phyloP scores from a whole-genome alignment of 1,284 basidiomycete genomes.

The Peniophora sp. region DNA sequence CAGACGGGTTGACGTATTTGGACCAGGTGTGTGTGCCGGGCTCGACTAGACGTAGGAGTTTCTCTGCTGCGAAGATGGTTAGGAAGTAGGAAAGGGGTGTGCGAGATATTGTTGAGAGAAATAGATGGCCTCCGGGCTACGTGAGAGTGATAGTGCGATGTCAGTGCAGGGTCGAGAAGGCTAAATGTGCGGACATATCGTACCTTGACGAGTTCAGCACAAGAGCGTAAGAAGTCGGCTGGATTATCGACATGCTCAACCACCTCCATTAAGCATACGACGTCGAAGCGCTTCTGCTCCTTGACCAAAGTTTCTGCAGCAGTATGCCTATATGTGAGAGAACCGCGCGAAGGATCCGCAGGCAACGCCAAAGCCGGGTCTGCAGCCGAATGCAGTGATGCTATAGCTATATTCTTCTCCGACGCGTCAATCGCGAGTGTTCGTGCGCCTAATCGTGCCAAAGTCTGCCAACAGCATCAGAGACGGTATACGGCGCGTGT shows the following conservation, averaged over 20 bases:
- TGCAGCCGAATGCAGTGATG: slow-evolving; percentile 71
- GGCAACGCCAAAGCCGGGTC: slow-evolving; percentile 54
- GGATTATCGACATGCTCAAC: slow-evolving; percentile 97
- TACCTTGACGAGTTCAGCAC: slow-evolving; percentile 82
- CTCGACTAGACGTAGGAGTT: slow-evolving; percentile 75
- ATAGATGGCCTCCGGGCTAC: slow-evolving; percentile 91
- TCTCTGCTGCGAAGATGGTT: slow-evolving; percentile 88
- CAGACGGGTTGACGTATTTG: slow-evolving; percentile 87
- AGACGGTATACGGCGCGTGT: background rate
- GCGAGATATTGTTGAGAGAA: slow-evolving; percentile 94
- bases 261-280: slow-evolving; percentile 98
- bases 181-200: slow-evolving; percentile 13
- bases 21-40: slow-evolving; percentile 88
- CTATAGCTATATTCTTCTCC: slow-evolving; percentile 79
- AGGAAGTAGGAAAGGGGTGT: slow-evolving; percentile 87
- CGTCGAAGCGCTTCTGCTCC: slow-evolving; percentile 68
- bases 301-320: slow-evolving; percentile 71
- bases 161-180: background rate
- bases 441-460: slow-evolving; percentile 81
- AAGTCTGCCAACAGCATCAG: slow-evolving; percentile 42
- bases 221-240: slow-evolving; percentile 72
- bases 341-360: slow-evolving; percentile 18
- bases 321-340: slow-evolving; percentile 64
- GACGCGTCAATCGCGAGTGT: slow-evolving; percentile 92
- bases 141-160: background rate